Evolutionary conservation across 2,329 filamentous ascomycete genomes (phyloP).

Genomic region (Sporothrix dimorphospora): DNA sequence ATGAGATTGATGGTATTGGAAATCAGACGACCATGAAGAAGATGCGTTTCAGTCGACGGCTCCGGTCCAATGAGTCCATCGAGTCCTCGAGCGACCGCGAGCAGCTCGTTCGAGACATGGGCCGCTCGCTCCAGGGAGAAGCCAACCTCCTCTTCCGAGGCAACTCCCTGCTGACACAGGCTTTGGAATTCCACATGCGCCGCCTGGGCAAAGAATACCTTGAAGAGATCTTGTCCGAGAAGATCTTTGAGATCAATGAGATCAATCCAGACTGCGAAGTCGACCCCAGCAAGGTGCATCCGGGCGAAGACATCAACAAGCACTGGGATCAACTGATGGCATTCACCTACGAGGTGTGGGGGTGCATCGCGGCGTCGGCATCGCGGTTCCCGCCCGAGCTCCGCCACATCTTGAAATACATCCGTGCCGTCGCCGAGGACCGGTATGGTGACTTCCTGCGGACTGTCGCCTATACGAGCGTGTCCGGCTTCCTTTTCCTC

Average conservation of each 20-base stretch:
- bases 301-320: constrained; percentile 70
- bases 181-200: constrained; percentile 94
- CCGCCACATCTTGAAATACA: constrained; percentile 83
- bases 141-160: constrained; percentile 94
- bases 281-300: constrained; percentile 77
- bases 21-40: constrained; percentile 78
- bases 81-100: constrained; percentile 68
- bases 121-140: constrained; percentile 78
- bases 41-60: constrained; percentile 70
- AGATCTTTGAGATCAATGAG: constrained; percentile 86
- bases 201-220: constrained; percentile 90
- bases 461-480: constrained; percentile 88
- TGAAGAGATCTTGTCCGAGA: constrained; percentile 82
- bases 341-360: constrained; percentile 83
- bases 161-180: constrained; percentile 91
- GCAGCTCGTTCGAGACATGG: constrained; percentile 73
- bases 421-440: constrained; percentile 89
- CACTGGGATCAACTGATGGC: constrained; percentile 81
- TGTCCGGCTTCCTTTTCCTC: constrained; percentile 91
- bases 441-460: constrained; percentile 91
- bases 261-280: constrained; percentile 93
- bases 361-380: constrained; percentile 76
- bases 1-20: constrained; percentile 92
- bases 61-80: constrained; percentile 71
- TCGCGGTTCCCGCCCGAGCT: constrained; percentile 78